Evolutionary conservation across 352 stramenopile species (phyloP), one percentile per base, ranked within the genome.

Genomic region (Paralagenidium karlingii): DNA sequence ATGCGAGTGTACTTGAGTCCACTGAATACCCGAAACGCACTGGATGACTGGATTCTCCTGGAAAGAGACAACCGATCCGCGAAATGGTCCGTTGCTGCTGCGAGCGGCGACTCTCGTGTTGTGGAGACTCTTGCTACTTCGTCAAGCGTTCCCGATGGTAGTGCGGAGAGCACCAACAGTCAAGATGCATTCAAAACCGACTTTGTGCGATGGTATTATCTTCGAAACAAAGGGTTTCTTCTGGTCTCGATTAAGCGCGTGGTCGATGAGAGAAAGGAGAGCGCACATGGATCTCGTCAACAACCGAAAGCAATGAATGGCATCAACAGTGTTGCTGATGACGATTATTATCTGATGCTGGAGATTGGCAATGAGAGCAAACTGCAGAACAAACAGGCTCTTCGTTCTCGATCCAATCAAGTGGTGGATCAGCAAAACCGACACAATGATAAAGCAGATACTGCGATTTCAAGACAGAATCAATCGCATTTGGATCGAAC

Each of bases 31-130:
- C 61, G 65, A 1, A 47, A 69, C 24, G 43, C 65, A 1, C 37
- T 79, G 7, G 61, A 48, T 0, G 65, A 75, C 30, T 79, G 58
- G 49, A 68, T 73, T 43, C 52, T 58, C 15, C 75, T 79, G 20
- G 59, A 79, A 31, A 74, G 61, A 1, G 75, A 74, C 47, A 75
- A 43, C 48, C 71, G 15, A 63, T 71, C 20, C 53, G 71, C 42
- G 57, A 67, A 29, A 41, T 76, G 40, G 38, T 65, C 3, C 40
- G 55, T 5, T 46, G 69, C 30, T 76, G 70, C 39, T 71, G 60
- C 33, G 71, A 76, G 33, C 33, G 61, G 13, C 51, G 56, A 28
- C 48, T 64, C 13, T 53, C 69, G 25, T 36, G 55, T 24, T 56
- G 62, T 27, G 20, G 22, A n/a, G 55, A 53, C 3, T 27, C 40